Evolutionary conservation across 495 filamentous ascomycete genomes (phyloP), one percentile per base, ranked within the genome.

Genomic region (Hypomontagnella submonticulosa): DNA sequence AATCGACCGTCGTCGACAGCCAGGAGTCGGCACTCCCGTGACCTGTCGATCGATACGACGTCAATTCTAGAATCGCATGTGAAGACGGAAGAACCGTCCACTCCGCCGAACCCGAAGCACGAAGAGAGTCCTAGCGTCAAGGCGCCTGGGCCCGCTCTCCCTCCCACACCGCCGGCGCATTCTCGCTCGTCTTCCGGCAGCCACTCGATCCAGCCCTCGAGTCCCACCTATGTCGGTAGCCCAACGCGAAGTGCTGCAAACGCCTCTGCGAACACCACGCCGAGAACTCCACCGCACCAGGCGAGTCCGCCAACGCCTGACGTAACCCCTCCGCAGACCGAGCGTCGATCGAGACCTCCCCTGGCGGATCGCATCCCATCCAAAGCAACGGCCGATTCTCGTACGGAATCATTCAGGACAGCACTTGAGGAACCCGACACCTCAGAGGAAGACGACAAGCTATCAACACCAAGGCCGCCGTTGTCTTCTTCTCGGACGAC

Each of bases 351-450:
- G 32, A 78, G 75, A 54, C 70, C 76, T 15, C 71, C 76, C 18
- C 11, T 77, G 4, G 69, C 51, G 50, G 77, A 80, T 62, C 79
- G 83, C 32, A 76, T 76, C 12, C 74, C 76, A 9, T 85, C 77
- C 15, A 79, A 77, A 51, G 71, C 82, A 16, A 77, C 77, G 36
- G 79, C 79, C 11, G 81, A 82, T 6, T 85, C 88, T 41, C 84
- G 87, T 13, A 80, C 87, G 16, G 88, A 92, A 27, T 92, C 90
- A 3, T 93, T 92, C 67, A 86, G 80, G 58, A 93, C 90, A 0
- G 90, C 90, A 10, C 81, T 76, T 18, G 90, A 93, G 71, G 74
- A 80, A 34, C 84, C 79, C 8, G 79, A 83, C 18, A 85, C 83
- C 2, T 87, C 87, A 0, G 88, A 90, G 54, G 88, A 89, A 34